Evolutionary conservation across 2,329 filamentous ascomycete genomes (phyloP).

Genomic region (Sporothrix brasiliensis): DNA sequence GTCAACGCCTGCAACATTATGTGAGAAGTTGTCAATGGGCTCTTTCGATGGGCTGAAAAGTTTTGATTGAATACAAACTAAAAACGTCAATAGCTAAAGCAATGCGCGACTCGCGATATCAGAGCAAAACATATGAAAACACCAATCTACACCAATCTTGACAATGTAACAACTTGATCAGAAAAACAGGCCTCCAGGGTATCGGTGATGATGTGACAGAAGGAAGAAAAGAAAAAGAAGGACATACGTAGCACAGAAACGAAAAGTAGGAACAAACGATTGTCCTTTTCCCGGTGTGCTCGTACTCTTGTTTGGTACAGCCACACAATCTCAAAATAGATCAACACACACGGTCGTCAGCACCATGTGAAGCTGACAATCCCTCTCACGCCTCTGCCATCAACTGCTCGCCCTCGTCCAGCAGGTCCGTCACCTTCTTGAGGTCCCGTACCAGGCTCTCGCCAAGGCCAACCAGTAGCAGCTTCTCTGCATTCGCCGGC

Average conservation of each 20-base stretch:
- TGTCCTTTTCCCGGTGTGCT: neutral
- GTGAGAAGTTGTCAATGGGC: neutral
- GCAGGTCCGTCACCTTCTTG: conserved; percentile 78
- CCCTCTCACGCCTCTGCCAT: conserved; percentile 18
- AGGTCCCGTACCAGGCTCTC: conserved; percentile 81
- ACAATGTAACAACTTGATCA: neutral
- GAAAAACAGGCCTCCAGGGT: conserved; percentile 26
- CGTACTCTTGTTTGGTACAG: conserved; percentile 12
- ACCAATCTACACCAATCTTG: neutral
- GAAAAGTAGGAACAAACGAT: neutral
- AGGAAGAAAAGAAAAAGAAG: conserved; percentile 19
- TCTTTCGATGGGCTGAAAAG: too few relatives aligned
- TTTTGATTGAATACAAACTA: neutral
- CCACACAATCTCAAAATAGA: conserved; percentile 4
- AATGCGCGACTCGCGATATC: neutral
- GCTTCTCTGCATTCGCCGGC: conserved; percentile 93
- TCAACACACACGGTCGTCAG: neutral
- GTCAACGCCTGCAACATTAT: neutral
- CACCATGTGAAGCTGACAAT: neutral
- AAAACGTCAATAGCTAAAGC: neutral
- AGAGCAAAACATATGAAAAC: neutral
- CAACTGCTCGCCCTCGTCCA: conserved; percentile 93
- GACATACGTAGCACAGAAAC: neutral
- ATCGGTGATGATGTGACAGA: conserved; percentile 21
- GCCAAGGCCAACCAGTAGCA: conserved; percentile 86